A percentile compares a stretch with the other conserved stretches of the same genome.
Evolutionary conservation across 2,329 filamentous ascomycete genomes (phyloP).

Genomic region (Fusarium ramigenum): DNA sequence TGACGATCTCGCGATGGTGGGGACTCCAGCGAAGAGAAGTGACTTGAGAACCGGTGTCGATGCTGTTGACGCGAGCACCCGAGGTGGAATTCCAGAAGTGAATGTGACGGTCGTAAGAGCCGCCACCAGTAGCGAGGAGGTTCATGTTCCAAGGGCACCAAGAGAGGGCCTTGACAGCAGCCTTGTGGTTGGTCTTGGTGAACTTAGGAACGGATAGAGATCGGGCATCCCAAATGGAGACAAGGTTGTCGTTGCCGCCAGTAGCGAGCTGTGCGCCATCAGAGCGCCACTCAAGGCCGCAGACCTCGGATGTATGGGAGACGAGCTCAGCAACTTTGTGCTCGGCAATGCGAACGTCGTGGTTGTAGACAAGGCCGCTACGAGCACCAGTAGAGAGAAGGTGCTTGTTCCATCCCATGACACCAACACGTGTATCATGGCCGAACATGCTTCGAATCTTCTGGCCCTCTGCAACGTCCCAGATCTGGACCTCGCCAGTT

Average conservation of each 20-base stretch:
- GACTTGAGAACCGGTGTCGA: constrained; percentile 97
- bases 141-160: constrained; percentile 99
- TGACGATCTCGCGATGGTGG: constrained; percentile 97
- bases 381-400: constrained; percentile 93
- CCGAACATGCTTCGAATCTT: constrained; percentile 99
- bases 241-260: constrained; percentile 97
- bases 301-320: constrained; percentile 97
- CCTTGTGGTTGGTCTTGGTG: constrained; percentile 99
- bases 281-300: constrained; percentile 95
- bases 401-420: constrained; percentile 99
- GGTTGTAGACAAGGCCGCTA: constrained; percentile 96
- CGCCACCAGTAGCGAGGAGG: constrained; percentile 93
- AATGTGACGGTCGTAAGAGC: constrained; percentile 96
- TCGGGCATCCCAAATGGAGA: constrained; percentile 98
- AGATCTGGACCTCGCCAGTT: constrained; percentile 97
- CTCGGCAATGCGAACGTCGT: constrained; percentile 95
- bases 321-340: constrained; percentile 98
- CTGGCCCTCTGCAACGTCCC: constrained; percentile 93
- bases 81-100: constrained; percentile 99
- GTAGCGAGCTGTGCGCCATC: constrained; percentile 97
- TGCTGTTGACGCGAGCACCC: constrained; percentile 97
- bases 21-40: constrained; percentile 97
- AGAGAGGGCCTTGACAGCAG: constrained; percentile 95
- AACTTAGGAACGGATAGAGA: constrained; percentile 95
- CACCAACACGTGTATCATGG: constrained; percentile 94